These are phyloP conservation scores for Lyophyllum decastes DNA, from an alignment of 768 basidiomycete genomes.

Conservation along the genomic window DNA sequence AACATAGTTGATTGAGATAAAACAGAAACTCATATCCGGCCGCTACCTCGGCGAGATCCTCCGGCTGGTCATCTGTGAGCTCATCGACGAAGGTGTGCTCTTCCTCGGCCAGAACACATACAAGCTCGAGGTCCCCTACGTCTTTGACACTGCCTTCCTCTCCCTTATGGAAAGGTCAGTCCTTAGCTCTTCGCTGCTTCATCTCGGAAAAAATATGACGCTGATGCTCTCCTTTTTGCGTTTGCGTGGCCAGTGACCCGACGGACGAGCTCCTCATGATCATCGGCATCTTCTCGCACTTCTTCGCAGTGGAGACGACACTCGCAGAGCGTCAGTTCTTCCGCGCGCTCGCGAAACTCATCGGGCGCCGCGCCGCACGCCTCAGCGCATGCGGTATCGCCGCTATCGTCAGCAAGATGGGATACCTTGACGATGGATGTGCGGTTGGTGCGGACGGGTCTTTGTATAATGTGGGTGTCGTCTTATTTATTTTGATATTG, in stretches of 20 bases:
- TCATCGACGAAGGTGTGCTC: conserved; percentile 94
- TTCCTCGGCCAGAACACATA: conserved; percentile 99
- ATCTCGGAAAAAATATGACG: neutral
- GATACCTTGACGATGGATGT: conserved; percentile 89
- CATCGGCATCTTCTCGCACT: conserved; percentile 96
- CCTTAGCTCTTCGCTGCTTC: neutral
- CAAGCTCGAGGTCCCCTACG: conserved; percentile 93
- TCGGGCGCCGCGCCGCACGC: conserved; percentile 87
- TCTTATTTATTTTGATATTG: neutral
- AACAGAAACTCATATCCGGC: conserved; percentile 91
- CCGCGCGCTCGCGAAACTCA: conserved; percentile 87
- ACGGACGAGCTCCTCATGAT: conserved; percentile 97
- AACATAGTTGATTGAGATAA: neutral
- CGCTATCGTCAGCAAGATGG: conserved; percentile 94
- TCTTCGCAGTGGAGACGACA: conserved; percentile 96
- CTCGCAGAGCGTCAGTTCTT: conserved; percentile 97
- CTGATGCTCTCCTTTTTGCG: neutral
- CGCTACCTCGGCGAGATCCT: conserved; percentile 96
- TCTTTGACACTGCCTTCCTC: conserved; percentile 95
- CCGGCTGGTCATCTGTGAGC: conserved; percentile 91
- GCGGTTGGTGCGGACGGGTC: conserved; percentile 90
- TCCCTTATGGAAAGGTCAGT: conserved; percentile 91
- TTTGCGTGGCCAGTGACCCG: conserved; percentile 65
- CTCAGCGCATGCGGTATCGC: conserved; percentile 96
- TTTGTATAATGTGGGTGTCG: conserved; percentile 90